A percentile compares a stretch with the other conserved stretches of the same genome.
These are phyloP conservation scores for Leavenworthia alabamica DNA, from an alignment of 345 rosid genomes.

Conservation along the genomic window DNA sequence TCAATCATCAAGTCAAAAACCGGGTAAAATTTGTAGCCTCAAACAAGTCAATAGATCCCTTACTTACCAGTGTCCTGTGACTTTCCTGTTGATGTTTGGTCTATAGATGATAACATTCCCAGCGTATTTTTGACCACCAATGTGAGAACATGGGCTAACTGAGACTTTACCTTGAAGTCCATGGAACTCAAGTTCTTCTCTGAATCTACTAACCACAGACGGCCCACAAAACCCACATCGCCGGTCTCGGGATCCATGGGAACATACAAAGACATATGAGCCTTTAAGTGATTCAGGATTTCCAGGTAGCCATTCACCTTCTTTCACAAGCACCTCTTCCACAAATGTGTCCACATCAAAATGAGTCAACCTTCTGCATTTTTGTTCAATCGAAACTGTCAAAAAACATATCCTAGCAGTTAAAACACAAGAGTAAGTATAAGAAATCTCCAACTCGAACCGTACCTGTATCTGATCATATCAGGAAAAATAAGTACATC, in stretches of 20 bases:
- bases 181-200: conserved; percentile 67
- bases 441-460: too few relatives aligned
- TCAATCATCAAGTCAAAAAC: conserved; percentile 4
- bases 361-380: conserved; percentile 95
- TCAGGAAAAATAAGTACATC: conserved; percentile 96
- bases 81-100: conserved; percentile 44
- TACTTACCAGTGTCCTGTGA: conserved; percentile 84
- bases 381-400: conserved; percentile 4
- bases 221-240: conserved; percentile 98
- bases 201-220: conserved; percentile 63
- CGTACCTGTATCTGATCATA: conserved; percentile 93
- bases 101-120: conserved; percentile 91
- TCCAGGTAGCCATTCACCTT: conserved; percentile 91
- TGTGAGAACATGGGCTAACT: conserved; percentile 92
- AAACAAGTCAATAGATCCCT: neutral
- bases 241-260: conserved; percentile 84
- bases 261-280: conserved; percentile 82
- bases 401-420: conserved; percentile 7
- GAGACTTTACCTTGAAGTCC: conserved; percentile 83
- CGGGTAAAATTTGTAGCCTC: neutral
- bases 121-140: conserved; percentile 93
- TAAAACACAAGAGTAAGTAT: neutral
- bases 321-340: conserved; percentile 94
- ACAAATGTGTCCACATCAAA: conserved; percentile 97
- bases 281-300: conserved; percentile 78